These are phyloP conservation scores for Umbelopsis sp. DNA, from an alignment of 371 early-diverging fungal species.

Conservation along the genomic window DNA sequence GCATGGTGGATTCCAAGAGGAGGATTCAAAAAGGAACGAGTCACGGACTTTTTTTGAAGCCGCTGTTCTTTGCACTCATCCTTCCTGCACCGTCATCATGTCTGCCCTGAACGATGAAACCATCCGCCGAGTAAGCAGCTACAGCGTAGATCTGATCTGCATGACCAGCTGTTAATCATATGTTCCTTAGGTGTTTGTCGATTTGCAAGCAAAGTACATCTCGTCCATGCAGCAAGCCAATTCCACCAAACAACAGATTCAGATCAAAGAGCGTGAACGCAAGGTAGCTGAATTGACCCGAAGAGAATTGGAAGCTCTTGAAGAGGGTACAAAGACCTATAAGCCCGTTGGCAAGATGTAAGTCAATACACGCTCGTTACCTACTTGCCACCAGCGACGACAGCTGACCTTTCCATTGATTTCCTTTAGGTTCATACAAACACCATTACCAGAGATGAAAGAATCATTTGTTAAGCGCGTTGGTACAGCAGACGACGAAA, in stretches of 20 bases:
- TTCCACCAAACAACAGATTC: slow-evolving; percentile 71
- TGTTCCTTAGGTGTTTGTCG: slow-evolving; percentile 56
- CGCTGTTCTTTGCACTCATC: background rate
- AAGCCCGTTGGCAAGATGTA: slow-evolving; percentile 83
- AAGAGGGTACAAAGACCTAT: slow-evolving; percentile 63
- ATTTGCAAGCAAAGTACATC: slow-evolving; percentile 64
- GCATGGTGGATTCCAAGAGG: background rate
- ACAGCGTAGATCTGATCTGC: background rate
- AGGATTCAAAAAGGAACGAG: background rate
- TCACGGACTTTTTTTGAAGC: background rate
- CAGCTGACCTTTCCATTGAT: background rate
- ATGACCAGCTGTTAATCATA: background rate
- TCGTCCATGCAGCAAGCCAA: slow-evolving; percentile 68
- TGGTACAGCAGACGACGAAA: slow-evolving; percentile 49
- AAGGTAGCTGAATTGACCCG: slow-evolving; percentile 74
- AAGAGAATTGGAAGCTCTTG: slow-evolving; percentile 69
- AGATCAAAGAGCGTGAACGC: slow-evolving; percentile 69
- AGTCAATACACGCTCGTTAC: slow-evolving; percentile 7
- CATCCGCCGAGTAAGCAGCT: slow-evolving; percentile 41
- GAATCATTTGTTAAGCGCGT: slow-evolving; percentile 55
- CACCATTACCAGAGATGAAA: slow-evolving; percentile 59
- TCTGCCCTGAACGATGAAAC: slow-evolving; percentile 49
- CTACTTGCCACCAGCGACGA: background rate
- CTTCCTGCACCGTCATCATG: slow-evolving; percentile 29
- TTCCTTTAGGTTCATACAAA: slow-evolving; percentile 63